Evolutionary conservation across 2,329 filamentous ascomycete genomes (phyloP), one percentile per base, ranked within the genome.

Genomic region (Diaporthe sp.): DNA sequence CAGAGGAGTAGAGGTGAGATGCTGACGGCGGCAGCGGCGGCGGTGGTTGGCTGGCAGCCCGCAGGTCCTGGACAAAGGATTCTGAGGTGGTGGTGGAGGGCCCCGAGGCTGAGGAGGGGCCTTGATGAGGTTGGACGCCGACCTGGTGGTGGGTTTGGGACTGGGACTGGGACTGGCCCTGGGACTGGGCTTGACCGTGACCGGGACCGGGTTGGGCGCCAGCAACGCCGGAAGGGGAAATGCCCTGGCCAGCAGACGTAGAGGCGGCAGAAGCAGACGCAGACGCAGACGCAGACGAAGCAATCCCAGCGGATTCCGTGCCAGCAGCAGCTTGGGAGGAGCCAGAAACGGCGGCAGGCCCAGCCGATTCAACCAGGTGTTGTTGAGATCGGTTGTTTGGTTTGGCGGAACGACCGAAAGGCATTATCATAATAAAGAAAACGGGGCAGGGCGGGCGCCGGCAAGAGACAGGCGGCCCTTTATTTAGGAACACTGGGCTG

Each of bases 351-450:
- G 54, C 70, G 67, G 74, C 60, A 52, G 72, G 40, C 40, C 67
- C 74, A 74, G 74, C 74, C 72, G 72, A 72, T 76, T 88, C 88
- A 79, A 84, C 83, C 79, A 90, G 85, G 77, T 87, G 86, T 80
- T 89, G 88, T 84, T 90, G 89, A 81, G 89, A 89, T 79, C 88
- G 87, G 80, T 89, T 89, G 85, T 85, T 87, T 82, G 89, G 86
- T 85, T 85, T 89, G 81, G 86, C 85, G 82, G 89, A 83, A 81
- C 88, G 88, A 83, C 85, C 84, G 83, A 90, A 90, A 82, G 86
- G 87, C 88, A 90, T 90, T 82, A 81, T 84, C 80, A 71, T 60
- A 76, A 68, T 66, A 76, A 66, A 66, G 70, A 35, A 72, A 45
- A 64, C 70, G 60, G 70, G 30, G 45, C 35, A 42, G 40, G 70